A percentile compares a stretch with the other conserved stretches of the same genome.
Evolutionary conservation across 805 yeast genomes (phyloP).

Genomic region (Myxozyma melibiosi): DNA sequence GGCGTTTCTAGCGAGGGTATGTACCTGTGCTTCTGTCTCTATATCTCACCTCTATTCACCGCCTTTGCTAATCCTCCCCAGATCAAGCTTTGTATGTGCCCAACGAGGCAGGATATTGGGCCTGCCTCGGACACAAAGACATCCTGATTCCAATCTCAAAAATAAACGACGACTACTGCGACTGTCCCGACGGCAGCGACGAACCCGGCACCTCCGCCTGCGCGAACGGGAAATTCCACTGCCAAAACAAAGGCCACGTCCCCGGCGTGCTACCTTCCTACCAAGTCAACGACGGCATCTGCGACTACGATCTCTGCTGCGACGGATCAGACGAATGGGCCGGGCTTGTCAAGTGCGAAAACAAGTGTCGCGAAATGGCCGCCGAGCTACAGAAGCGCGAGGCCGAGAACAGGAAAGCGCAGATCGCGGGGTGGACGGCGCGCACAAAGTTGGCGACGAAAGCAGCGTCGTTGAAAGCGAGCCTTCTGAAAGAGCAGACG

Average conservation of each 20-base stretch:
- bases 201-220: conserved; percentile 97
- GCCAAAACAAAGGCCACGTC: conserved; percentile 72
- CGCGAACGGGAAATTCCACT: conserved; percentile 58
- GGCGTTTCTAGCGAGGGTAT: conserved; percentile 16
- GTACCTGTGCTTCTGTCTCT: neutral
- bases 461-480: conserved; percentile 37
- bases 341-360: conserved; percentile 53
- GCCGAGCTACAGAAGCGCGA: conserved; percentile 42
- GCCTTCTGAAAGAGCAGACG: conserved; percentile 31
- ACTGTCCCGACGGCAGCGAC: conserved; percentile 97
- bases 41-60: too few relatives aligned
- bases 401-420: conserved; percentile 30
- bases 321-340: conserved; percentile 86
- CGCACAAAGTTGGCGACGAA: conserved; percentile 41
- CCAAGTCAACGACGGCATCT: conserved; percentile 83
- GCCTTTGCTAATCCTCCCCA: neutral
- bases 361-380: conserved; percentile 56
- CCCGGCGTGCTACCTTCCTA: conserved; percentile 64
- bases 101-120: conserved; percentile 58
- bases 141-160: conserved; percentile 60
- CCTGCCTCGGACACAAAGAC: conserved; percentile 69
- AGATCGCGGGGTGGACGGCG: conserved; percentile 44
- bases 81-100: conserved; percentile 41
- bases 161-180: conserved; percentile 88
- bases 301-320: conserved; percentile 88